Evolutionary conservation across 2,329 filamentous ascomycete species (phyloP), one percentile per base, ranked within the genome.

Genomic region (Sphaerulina musiva): DNA sequence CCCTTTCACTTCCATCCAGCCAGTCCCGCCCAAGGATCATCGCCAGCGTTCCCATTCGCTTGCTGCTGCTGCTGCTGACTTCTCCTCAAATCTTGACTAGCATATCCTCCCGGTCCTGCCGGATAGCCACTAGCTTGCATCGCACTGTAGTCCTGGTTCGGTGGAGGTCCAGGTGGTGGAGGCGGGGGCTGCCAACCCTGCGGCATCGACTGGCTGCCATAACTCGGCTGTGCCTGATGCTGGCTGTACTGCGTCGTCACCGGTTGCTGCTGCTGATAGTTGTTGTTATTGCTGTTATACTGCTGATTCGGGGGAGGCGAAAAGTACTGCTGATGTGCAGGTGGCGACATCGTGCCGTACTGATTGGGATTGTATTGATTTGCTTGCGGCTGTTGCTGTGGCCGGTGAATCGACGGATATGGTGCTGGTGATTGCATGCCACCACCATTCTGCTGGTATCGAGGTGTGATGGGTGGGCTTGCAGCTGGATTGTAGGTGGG

Each of bases 11-110:
- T 86, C 84, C 84, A 87, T 44, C 79, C 80, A 72, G 79, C 85
- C 61, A 89, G 69, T 4, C 84, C 85, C 12, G 84, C 83, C 84
- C 84, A 89, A 6, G 84, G 85, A 74, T 89, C 83, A 57, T 62
- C 57, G 58, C 62, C 56, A 53, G 26, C 26, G 26, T 58, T 58
- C n/a, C 67, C 69, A 66, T 60, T 70, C 68, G 39, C 20, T 59
- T 73, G 71, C 54, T 72, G 73, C 45, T 70, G 69, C 6, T 26
- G 26, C 26, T 29, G 68, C 51, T 72, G 70, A 32, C 67, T 67
- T 56, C 73, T 69, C 17, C 73, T 74, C 53, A 75, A 74, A 43
- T 68, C 68, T 47, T 77, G 74, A 11, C 17, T 40, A 11, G 79
- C 77, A 70, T 84, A 84, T 1, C 77, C 77, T 3, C 77, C 78